Base-by-base conservation (phyloP, 2,329 filamentous ascomycete species). In the Ilyonectria mors-panacis region DNA sequence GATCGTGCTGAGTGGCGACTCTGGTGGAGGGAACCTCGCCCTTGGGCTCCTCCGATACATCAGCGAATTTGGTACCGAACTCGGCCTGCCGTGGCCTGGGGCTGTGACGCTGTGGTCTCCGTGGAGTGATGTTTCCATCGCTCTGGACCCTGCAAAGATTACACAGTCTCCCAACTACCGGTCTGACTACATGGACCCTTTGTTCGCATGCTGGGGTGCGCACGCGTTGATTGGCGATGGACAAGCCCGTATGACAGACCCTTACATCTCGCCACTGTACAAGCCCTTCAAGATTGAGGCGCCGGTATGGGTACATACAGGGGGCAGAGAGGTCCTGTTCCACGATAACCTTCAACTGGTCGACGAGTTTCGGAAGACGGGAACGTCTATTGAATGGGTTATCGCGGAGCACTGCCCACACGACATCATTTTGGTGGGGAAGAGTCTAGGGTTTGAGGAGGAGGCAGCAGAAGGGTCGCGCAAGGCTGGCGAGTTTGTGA, bases 1-100 rank as follows among this genome's bases (percentile, higher is more conserved):
- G 6, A 37, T 60, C 21, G 21, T 60, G 6, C 6, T 60, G 39
- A 47, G 58, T 2, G 58, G 58, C 12, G 58, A 60, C n/a, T 60
- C 58, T 42, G 58, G 47, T 8, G 58, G 58, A 6, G 58, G 9
- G 9, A 53, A 60, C 47, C 47, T 60, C 13, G 47, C 58, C 2
- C 47, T 60, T 6, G 58, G 35, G 1, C 23, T 60, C 4, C 17
- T 60, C 9, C 21, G 50, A 10, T 60, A 60, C 26, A 53, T 53
- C n/a, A 47, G 35, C 2, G 35, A 28, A 21, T 60, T 53, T 19
- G 47, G 35, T 6, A 12, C 50, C 12, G 23, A 60, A 10, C 21
- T 42, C 28, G 21, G 15, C 3, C 37, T 60, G 17, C 58, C 58
- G 2, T 42, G 47, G 58, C 58, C 58, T 7, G 21, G 23, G 2